These are phyloP conservation scores for Chrysochromulina tobinii DNA, from an alignment of 78 protist genomes.

Conservation along the genomic window DNA sequence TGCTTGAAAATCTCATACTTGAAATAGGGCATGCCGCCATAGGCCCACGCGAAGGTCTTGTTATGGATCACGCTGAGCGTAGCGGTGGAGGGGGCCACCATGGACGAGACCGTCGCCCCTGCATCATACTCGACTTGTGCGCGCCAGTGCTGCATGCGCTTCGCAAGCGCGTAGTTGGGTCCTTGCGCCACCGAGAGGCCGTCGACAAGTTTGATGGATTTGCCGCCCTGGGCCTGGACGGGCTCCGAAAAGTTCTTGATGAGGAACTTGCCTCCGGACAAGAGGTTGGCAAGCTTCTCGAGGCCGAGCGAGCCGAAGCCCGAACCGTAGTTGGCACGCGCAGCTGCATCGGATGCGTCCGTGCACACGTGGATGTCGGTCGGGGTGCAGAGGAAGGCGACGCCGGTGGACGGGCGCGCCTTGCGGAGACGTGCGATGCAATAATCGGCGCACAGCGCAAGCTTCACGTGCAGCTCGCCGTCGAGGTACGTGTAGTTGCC, in stretches of 20 bases:
- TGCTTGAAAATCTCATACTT: slow-evolving; percentile 51
- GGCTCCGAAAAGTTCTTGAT: neutral
- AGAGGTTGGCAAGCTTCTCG: neutral
- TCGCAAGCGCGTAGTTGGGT: slow-evolving; percentile 76
- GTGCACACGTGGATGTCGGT: slow-evolving; percentile 51
- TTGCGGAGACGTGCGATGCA: neutral
- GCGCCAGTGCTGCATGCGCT: slow-evolving; percentile 78
- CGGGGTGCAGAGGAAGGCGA: slow-evolving; percentile 69
- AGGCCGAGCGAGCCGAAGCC: neutral
- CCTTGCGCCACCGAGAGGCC: slow-evolving; percentile 52
- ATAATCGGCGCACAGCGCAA: neutral
- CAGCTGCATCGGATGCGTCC: neutral
- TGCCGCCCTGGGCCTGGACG: neutral
- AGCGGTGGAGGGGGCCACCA: slow-evolving; percentile 66
- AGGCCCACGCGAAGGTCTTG: slow-evolving; percentile 51
- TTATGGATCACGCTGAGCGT: slow-evolving; percentile 48
- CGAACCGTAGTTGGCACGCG: neutral
- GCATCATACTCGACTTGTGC: slow-evolving; percentile 16
- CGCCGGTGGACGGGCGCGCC: slow-evolving; percentile 36
- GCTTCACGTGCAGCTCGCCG: slow-evolving; percentile 39
- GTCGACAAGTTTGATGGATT: neutral
- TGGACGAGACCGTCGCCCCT: slow-evolving; percentile 57
- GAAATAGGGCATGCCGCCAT: slow-evolving; percentile 49
- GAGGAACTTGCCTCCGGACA: neutral
- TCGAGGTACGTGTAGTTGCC: slow-evolving; percentile 65